Conservation (phyloP, 2,329 filamentous ascomycete genomes). For the Coniochaeta sp. region DNA sequence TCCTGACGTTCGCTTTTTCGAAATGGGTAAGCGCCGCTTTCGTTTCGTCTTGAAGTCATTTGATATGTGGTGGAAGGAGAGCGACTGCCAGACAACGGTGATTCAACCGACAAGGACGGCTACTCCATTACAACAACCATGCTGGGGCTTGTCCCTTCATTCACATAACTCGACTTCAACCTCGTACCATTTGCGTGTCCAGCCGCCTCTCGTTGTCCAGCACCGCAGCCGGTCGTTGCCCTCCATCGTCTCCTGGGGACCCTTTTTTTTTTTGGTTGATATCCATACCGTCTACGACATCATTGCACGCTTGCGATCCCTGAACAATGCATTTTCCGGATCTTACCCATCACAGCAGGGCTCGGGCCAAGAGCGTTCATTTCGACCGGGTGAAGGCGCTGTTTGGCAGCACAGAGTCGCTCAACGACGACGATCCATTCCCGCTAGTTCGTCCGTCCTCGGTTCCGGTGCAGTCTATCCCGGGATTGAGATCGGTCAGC, state of each 20-base stretch:
- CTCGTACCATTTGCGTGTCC: conserved; percentile 4
- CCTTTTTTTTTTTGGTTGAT: conserved; percentile 21
- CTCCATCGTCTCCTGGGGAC: conserved; percentile 26
- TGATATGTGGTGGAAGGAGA: not conserved
- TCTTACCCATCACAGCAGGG: conserved; percentile 33
- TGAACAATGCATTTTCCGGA: conserved; percentile 31
- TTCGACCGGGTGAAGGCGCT: conserved; percentile 25
- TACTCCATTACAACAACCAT: conserved; percentile 17
- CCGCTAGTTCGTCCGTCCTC: conserved; percentile 8
- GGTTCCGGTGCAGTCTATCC: conserved; percentile 15
- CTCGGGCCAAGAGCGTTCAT: conserved; percentile 41
- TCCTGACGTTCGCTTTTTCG: conserved; percentile 19
- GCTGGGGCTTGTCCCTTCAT: not conserved
- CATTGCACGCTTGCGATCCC: not conserved
- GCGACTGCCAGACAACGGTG: conserved; percentile 5
- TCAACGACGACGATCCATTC: conserved; percentile 9
- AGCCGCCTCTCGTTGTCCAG: conserved; percentile 21
- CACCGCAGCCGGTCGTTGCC: conserved; percentile 28
- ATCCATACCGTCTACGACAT: not conserved
- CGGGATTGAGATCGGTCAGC: conserved; percentile 14
- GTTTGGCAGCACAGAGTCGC: not conserved
- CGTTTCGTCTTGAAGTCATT: conserved; percentile 10
- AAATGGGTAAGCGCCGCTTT: conserved; percentile 38
- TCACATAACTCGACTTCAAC: not conserved
- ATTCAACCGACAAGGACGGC: conserved; percentile 4